Evolutionary conservation across 2,329 filamentous ascomycete genomes (phyloP).

Genomic region (Spiromastix sp.): DNA sequence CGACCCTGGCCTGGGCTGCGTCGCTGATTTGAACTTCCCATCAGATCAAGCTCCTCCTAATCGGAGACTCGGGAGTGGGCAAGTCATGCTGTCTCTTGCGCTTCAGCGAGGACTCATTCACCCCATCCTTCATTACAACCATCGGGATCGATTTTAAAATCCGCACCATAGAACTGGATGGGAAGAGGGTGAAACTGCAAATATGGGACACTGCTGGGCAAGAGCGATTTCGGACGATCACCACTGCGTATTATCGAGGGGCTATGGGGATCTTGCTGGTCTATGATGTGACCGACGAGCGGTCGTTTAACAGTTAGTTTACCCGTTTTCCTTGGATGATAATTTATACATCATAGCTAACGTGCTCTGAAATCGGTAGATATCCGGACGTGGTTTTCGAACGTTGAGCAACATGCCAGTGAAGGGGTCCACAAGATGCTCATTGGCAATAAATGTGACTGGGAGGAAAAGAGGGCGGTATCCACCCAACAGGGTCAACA

Average conservation of each 20-base stretch:
- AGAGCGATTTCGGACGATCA: conserved; percentile 97
- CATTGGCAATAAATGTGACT: conserved; percentile 99
- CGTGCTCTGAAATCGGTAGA: conserved; percentile 54
- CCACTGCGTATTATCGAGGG: conserved; percentile 94
- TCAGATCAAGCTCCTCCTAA: conserved; percentile 92
- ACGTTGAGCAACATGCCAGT: conserved; percentile 95
- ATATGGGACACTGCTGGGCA: conserved; percentile 99
- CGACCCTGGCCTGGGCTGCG: background rate
- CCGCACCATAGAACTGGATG: conserved; percentile 95
- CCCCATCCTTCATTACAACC: conserved; percentile 94
- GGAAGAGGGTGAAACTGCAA: conserved; percentile 97
- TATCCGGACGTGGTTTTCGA: conserved; percentile 98
- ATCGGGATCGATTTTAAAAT: conserved; percentile 99
- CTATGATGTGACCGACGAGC: conserved; percentile 95
- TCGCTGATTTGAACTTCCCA: conserved; percentile 7
- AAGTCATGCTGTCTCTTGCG: conserved; percentile 95
- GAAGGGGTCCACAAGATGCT: conserved; percentile 99
- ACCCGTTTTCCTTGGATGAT: conserved; percentile 5
- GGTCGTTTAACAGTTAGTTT: conserved; percentile 83
- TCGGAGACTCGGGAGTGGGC: conserved; percentile 91
- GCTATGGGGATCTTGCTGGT: conserved; percentile 97
- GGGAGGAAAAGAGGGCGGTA: conserved; percentile 96
- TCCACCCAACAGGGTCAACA: conserved; percentile 88
- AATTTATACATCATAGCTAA: conserved; percentile 7
- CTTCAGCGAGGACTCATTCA: conserved; percentile 97